A percentile compares a stretch with the other conserved stretches of the same genome.
phyloP scores from a whole-genome alignment of 1,284 basidiomycete genomes.

The Abortiporus biennis region DNA sequence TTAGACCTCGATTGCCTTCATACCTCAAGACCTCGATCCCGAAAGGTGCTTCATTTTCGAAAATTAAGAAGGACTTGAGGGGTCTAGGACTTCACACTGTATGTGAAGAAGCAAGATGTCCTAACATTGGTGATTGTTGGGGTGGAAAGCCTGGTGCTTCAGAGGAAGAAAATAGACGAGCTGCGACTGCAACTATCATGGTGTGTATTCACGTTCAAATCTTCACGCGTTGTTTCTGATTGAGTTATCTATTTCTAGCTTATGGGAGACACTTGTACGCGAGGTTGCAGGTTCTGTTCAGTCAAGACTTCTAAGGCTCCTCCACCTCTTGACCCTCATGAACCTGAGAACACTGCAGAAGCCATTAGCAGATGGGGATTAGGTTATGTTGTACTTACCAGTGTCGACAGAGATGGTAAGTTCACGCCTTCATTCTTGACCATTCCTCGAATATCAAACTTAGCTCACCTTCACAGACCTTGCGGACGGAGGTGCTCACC shows the following conservation, averaged over 20 bases:
- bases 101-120: conserved; percentile 98
- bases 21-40: conserved; percentile 95
- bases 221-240: conserved; percentile 1
- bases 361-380: conserved; percentile 98
- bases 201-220: conserved; percentile 35
- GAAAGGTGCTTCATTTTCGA: conserved; percentile 82
- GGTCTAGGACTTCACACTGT: conserved; percentile 93
- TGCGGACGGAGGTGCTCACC: conserved; percentile 85
- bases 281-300: conserved; percentile 96
- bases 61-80: conserved; percentile 93
- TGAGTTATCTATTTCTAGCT: conserved; percentile 43
- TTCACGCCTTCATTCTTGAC: conserved; percentile 3
- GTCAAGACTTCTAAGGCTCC: conserved; percentile 92
- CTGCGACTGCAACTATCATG: conserved; percentile 99
- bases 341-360: conserved; percentile 98
- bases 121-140: conserved; percentile 99
- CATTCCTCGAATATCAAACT: conserved; percentile 7
- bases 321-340: conserved; percentile 90
- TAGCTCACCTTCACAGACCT: conserved; percentile 56
- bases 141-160: conserved; percentile 79
- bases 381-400: conserved; percentile 97
- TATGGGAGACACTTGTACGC: conserved; percentile 99
- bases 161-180: conserved; percentile 69
- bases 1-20: conserved; percentile 83
- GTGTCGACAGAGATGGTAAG: conserved; percentile 93